phyloP scores from a whole-genome alignment of 371 early-diverging fungal species.

The Circinella minor region DNA sequence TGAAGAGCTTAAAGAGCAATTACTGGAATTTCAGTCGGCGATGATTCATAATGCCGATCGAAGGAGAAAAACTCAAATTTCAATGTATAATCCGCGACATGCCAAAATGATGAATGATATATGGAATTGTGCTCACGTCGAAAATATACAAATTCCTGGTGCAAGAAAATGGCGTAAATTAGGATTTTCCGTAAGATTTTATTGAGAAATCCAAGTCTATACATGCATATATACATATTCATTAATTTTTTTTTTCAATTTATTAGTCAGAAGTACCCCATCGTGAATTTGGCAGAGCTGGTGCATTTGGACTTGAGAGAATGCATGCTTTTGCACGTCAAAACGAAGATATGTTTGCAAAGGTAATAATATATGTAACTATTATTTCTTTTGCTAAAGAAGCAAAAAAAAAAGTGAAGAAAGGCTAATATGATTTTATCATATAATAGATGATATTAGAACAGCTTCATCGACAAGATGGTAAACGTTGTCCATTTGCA shows the following conservation, averaged over 20 bases:
- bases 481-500: constrained; percentile 68
- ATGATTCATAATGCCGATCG: constrained; percentile 61
- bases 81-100: constrained; percentile 56
- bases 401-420: neutral
- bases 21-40: constrained; percentile 72
- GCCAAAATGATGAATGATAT: constrained; percentile 60
- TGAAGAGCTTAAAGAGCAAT: constrained; percentile 62
- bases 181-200: constrained; percentile 65
- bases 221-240: neutral
- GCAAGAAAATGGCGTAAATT: constrained; percentile 68
- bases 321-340: constrained; percentile 61
- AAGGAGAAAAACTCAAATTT: constrained; percentile 56
- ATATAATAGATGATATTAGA: constrained; percentile 54
- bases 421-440: neutral
- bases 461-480: constrained; percentile 62
- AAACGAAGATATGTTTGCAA: constrained; percentile 53
- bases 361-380: constrained; percentile 33
- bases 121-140: constrained; percentile 60
- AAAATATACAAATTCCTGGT: constrained; percentile 33
- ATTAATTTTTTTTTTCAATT: neutral
- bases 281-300: constrained; percentile 69
- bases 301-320: constrained; percentile 68
- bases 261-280: constrained; percentile 65
- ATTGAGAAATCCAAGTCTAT: no score
- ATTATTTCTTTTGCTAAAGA: neutral